Conservation (phyloP, 495 filamentous ascomycete genomes). For the Pyrenula aspistea region DNA sequence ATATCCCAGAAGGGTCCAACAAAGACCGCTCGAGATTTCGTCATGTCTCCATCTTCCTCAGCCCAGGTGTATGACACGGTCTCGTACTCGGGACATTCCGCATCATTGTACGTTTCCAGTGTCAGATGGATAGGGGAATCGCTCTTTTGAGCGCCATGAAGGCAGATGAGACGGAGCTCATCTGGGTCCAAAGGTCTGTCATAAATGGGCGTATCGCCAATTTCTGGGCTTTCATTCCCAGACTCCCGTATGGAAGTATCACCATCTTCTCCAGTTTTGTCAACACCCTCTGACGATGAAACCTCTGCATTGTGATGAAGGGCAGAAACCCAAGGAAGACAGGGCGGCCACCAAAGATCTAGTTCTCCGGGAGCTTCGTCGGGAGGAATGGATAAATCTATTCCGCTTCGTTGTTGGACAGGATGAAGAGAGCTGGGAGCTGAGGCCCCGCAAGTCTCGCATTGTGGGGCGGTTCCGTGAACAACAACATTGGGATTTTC, state of each 20-base stretch:
- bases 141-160: neutral
- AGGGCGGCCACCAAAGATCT: neutral
- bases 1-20: neutral
- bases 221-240: neutral
- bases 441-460: neutral
- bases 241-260: neutral
- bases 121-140: neutral
- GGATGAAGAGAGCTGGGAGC: no score
- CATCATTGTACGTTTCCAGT: neutral
- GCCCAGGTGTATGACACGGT: neutral
- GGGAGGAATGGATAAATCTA: neutral
- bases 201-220: neutral
- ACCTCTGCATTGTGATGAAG: no score
- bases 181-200: neutral
- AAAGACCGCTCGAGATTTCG: neutral
- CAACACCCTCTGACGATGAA: no score
- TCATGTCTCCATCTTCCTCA: neutral
- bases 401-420: neutral
- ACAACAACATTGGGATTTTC: neutral
- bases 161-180: neutral
- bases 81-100: neutral
- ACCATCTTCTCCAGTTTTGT: no score
- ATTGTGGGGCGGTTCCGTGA: neutral
- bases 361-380: neutral
- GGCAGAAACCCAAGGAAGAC: neutral